These are phyloP conservation scores for Penicillium goetzii DNA, from an alignment of 495 filamentous ascomycete genomes.

Conservation along the genomic window DNA sequence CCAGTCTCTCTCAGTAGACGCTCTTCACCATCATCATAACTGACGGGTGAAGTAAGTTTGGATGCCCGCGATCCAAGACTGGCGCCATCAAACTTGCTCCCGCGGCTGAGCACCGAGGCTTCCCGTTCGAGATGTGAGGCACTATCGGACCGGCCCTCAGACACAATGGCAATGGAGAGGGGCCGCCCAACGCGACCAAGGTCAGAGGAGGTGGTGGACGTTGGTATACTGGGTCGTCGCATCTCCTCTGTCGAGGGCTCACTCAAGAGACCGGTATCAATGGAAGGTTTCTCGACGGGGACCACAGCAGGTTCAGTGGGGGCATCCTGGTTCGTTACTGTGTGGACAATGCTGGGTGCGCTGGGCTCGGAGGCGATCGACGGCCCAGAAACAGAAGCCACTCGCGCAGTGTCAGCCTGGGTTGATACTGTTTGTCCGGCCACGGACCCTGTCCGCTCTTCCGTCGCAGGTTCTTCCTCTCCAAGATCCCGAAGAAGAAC, in stretches of 20 bases:
- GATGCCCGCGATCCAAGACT: conserved; percentile 45
- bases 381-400: conserved; percentile 31
- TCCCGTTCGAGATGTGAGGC: conserved; percentile 42
- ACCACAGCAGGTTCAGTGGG: conserved; percentile 13
- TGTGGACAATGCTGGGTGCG: conserved; percentile 27
- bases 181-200: conserved; percentile 34
- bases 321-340: conserved; percentile 26
- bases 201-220: conserved; percentile 40
- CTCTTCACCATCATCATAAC: conserved; percentile 52
- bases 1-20: conserved; percentile 54
- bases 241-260: conserved; percentile 32
- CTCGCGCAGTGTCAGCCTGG: conserved; percentile 13
- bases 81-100: conserved; percentile 42
- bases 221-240: conserved; percentile 44
- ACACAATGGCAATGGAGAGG: conserved; percentile 32
- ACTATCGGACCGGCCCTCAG: conserved; percentile 36
- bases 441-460: conserved; percentile 19
- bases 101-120: conserved; percentile 44
- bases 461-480: conserved; percentile 58
- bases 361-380: conserved; percentile 27
- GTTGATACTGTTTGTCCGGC: conserved; percentile 23
- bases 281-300: conserved; percentile 10
- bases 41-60: conserved; percentile 42
- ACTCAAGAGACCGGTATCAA: conserved; percentile 23
- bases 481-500: conserved; percentile 83